These are phyloP conservation scores for Raphanus hybrid DNA, from an alignment of 441 rosid genomes.

Conservation along the genomic window DNA sequence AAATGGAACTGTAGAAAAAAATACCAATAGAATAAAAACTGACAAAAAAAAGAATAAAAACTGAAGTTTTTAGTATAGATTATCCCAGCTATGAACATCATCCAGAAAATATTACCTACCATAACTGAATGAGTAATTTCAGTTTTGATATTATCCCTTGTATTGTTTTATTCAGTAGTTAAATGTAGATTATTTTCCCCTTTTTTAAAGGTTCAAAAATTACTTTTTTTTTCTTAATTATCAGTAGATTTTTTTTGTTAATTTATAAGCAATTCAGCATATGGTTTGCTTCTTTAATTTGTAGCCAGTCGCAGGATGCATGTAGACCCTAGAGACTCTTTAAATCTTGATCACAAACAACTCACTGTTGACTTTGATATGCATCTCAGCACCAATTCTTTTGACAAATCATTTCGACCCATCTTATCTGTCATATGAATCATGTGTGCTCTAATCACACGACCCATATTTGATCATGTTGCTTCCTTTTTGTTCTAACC, in stretches of 20 bases:
- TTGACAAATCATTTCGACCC: constrained; percentile 2
- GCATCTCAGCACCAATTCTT: constrained; percentile 26
- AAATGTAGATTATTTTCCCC: background rate
- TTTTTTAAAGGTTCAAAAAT: background rate
- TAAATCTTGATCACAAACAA: constrained; percentile 40
- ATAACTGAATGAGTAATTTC: background rate
- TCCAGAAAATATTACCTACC: background rate
- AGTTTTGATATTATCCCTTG: background rate
- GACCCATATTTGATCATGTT: too few relatives aligned
- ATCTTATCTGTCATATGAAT: background rate
- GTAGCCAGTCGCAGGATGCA: constrained; percentile 22
- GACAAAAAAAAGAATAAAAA: background rate
- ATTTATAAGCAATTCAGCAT: background rate
- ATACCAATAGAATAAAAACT: background rate
- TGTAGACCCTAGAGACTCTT: constrained; percentile 32
- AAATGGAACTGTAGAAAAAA: background rate
- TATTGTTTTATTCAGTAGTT: background rate
- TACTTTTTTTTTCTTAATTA: background rate
- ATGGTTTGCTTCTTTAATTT: constrained; percentile 25
- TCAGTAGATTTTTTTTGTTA: background rate
- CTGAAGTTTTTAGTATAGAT: background rate
- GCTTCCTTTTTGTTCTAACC: too few relatives aligned
- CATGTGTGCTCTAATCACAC: too few relatives aligned
- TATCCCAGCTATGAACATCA: background rate
- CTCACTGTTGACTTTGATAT: constrained; percentile 34